Conservation (phyloP, 2,329 filamentous ascomycete species). For the Podosphaera leucotricha region DNA sequence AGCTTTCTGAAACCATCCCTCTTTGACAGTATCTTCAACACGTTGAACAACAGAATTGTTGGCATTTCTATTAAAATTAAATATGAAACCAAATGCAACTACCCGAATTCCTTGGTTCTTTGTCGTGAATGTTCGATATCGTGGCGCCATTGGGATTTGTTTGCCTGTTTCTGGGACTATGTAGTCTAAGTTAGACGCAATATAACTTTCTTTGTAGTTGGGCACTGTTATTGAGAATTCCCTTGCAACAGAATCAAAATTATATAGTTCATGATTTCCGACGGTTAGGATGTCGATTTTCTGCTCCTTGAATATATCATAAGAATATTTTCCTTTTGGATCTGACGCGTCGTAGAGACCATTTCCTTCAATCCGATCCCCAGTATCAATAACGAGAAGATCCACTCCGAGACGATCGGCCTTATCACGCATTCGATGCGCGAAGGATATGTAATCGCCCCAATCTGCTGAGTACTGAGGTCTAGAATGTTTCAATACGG, state of each 20-base stretch:
- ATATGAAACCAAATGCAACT: conserved; percentile 80
- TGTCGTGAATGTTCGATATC: conserved; percentile 76
- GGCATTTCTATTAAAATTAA: conserved; percentile 74
- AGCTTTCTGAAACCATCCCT: conserved; percentile 73
- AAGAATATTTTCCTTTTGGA: conserved; percentile 73
- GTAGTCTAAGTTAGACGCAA: conserved; percentile 87
- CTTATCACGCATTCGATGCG: conserved; percentile 53
- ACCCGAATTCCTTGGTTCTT: conserved; percentile 70
- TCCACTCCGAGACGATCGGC: conserved; percentile 63
- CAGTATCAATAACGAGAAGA: conserved; percentile 82
- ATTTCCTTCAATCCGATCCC: conserved; percentile 82
- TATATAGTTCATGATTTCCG: conserved; percentile 92
- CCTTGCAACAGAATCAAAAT: conserved; percentile 48
- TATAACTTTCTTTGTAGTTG: conserved; percentile 56
- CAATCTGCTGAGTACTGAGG: conserved; percentile 87
- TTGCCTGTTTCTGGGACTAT: conserved; percentile 47
- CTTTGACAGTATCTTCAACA: conserved; percentile 57
- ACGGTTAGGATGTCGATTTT: conserved; percentile 63
- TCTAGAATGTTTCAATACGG: conserved; percentile 20
- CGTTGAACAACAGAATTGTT: conserved; percentile 73
- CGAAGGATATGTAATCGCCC: conserved; percentile 93
- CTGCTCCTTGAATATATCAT: conserved; percentile 67
- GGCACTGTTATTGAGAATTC: conserved; percentile 66
- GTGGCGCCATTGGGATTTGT: conserved; percentile 50
- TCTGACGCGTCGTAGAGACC: conserved; percentile 77